Evolutionary conservation across 768 basidiomycete species (phyloP), one percentile per base, ranked within the genome.

Genomic region (Tephrocybe sp.): DNA sequence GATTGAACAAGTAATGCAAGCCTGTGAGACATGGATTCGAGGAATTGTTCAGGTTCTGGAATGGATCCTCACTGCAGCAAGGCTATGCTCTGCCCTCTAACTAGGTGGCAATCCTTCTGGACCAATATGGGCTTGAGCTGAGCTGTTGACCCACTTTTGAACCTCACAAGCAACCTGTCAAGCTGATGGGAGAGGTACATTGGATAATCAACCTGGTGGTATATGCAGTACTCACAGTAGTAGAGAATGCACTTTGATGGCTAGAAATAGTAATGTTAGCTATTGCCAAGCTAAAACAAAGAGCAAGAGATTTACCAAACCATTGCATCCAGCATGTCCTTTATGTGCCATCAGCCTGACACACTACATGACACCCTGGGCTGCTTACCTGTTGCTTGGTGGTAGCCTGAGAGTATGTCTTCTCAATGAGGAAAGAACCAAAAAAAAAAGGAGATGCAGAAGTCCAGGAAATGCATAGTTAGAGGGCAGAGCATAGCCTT

Each of bases 251-350:
- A 93, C 68, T 88, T 90, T 0, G 91, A 77, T 1, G 88, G 81
- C 90, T 93, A 43, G 10, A 30, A 50, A 54, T 47, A 25, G 33
- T 43, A 17, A 6, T 12, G 4, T 36, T 36, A 15, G 44, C 11
- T 15, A 38, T 5, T 14, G 36, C 18, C 37, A 11, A 4, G 18
- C 12, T 23, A 36, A 37, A 25, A 37, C 17, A 15, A 41, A n/a
- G 67, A n/a, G n/a, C n/a, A n/a, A n/a, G n/a, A n/a, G n/a, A n/a
- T 81, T 59, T 57, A 89, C 90, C 54, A 69, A 62, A 26, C 88
- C 88, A 62, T 93, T 88, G 46, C 91, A 78, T 21, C 90, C 91
- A 50, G 87, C 90, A 45, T 90, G 77, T 38, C 90, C 89, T 88
- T 42, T 10, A 44, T 45, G 55, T 3, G 42, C 33, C 17, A 14